Evolutionary conservation across 2,329 filamentous ascomycete genomes (phyloP).

Genomic region (Trichoderma breve): DNA sequence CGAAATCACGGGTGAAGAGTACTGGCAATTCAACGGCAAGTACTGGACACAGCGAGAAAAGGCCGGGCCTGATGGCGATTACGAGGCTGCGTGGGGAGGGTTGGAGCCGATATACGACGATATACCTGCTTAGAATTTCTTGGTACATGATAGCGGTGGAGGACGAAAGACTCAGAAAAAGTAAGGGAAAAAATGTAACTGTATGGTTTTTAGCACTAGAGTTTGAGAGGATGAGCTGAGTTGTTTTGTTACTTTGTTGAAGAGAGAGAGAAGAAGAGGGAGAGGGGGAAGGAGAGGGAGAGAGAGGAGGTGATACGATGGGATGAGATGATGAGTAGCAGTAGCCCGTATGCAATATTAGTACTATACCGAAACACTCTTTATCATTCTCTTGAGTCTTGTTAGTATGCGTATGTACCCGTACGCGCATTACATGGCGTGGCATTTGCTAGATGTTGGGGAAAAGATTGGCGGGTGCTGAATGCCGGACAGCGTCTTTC

Average conservation of each 20-base stretch:
- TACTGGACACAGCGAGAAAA: constrained; percentile 79
- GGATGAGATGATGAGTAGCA: not conserved
- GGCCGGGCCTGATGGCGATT: constrained; percentile 59
- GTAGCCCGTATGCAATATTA: constrained; percentile 17
- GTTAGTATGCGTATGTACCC: not conserved
- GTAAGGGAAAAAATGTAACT: constrained; percentile 1
- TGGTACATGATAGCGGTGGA: not conserved
- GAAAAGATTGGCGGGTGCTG: not conserved
- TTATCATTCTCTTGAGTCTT: not conserved
- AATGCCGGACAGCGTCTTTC: not conserved
- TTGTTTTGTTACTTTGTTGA: not conserved
- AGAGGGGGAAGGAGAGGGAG: not conserved
- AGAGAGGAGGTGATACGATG: not conserved
- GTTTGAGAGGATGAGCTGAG: not conserved
- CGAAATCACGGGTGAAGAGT: constrained; percentile 79
- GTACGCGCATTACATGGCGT: not conserved
- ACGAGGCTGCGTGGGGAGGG: constrained; percentile 61
- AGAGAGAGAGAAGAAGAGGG: not conserved
- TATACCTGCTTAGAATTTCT: not conserved
- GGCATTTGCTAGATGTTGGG: not conserved
- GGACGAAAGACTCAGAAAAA: not conserved
- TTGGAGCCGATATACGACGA: constrained; percentile 72
- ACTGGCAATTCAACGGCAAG: constrained; percentile 83
- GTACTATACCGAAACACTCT: not conserved
- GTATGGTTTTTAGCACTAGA: constrained; percentile 4